Conservation (phyloP, 2,329 filamentous ascomycete species). For the Beauveria medogensis region DNA sequence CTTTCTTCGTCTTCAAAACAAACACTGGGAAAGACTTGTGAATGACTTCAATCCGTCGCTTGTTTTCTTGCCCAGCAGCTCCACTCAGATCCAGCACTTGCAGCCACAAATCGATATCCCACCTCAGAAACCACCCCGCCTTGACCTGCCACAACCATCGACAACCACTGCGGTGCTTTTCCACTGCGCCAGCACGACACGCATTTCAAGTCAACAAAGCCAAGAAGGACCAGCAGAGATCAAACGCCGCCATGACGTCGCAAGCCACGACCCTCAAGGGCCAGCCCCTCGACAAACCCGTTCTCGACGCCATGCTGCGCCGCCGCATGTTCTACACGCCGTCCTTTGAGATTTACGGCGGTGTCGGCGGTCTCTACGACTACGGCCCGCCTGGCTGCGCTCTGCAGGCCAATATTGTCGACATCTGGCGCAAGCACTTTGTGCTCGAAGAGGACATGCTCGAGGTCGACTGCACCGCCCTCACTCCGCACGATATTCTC, state of each 20-base stretch:
- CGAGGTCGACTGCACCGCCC: conserved; percentile 86
- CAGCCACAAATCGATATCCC: conserved; percentile 4
- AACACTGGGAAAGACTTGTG: neutral
- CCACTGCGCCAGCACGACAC: conserved; percentile 22
- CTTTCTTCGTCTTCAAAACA: neutral
- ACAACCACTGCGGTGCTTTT: conserved; percentile 19
- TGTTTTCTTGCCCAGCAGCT: neutral
- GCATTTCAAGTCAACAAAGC: conserved; percentile 22
- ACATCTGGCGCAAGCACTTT: conserved; percentile 89
- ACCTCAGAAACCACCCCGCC: conserved; percentile 7
- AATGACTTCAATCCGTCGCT: conserved; percentile 5
- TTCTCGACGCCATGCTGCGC: conserved; percentile 77
- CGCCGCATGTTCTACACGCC: conserved; percentile 92
- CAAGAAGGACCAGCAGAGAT: conserved; percentile 20
- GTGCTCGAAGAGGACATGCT: conserved; percentile 91
- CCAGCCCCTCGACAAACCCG: conserved; percentile 75
- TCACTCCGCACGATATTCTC: conserved; percentile 88
- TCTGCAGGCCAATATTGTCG: conserved; percentile 80
- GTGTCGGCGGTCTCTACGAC: conserved; percentile 83
- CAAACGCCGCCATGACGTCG: conserved; percentile 34
- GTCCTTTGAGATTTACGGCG: conserved; percentile 91
- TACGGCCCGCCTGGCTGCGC: conserved; percentile 85
- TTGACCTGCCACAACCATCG: neutral
- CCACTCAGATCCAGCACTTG: conserved; percentile 1
- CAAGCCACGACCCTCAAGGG: conserved; percentile 73